phyloP scores from a whole-genome alignment of 1,139 yeast genomes.

The Yamadazyma epiphylla region DNA sequence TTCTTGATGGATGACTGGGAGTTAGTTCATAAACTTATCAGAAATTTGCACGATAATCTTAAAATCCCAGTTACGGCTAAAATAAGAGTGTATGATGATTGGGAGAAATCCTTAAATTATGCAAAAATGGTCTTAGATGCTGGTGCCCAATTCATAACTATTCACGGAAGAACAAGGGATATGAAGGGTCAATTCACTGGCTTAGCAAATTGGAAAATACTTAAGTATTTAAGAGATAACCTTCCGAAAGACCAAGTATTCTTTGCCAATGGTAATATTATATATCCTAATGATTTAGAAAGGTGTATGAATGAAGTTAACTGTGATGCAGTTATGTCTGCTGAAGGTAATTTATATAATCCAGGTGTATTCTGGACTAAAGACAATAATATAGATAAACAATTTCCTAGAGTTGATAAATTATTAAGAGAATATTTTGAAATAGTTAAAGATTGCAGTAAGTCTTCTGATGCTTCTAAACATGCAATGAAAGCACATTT shows the following conservation, averaged over 20 bases:
- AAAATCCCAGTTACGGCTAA: conserved; percentile 93
- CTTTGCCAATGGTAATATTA: conserved; percentile 88
- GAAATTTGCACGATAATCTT: conserved; percentile 66
- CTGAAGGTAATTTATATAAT: conserved; percentile 90
- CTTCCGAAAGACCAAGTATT: conserved; percentile 82
- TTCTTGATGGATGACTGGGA: conserved; percentile 98
- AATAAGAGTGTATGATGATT: conserved; percentile 83
- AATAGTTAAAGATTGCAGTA: conserved; percentile 62
- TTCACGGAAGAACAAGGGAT: conserved; percentile 94
- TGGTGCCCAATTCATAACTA: conserved; percentile 92
- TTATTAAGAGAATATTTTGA: conserved; percentile 86
- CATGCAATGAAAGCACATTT: conserved; percentile 90
- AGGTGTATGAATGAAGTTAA: conserved; percentile 60
- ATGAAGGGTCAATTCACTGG: conserved; percentile 98
- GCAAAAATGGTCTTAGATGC: conserved; percentile 91
- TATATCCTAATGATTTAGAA: conserved; percentile 75
- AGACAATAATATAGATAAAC: conserved; percentile 52
- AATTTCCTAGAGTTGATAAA: conserved; percentile 81
- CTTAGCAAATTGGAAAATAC: conserved; percentile 85
- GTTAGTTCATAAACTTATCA: conserved; percentile 66
- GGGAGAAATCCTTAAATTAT: conserved; percentile 78
- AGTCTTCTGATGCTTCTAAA: conserved; percentile 59
- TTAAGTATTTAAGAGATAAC: conserved; percentile 72
- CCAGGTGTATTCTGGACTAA: conserved; percentile 84
- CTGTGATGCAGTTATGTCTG: conserved; percentile 96